Evolutionary conservation across 2,329 filamentous ascomycete species (phyloP).

Genomic region (Fusarium sp.): DNA sequence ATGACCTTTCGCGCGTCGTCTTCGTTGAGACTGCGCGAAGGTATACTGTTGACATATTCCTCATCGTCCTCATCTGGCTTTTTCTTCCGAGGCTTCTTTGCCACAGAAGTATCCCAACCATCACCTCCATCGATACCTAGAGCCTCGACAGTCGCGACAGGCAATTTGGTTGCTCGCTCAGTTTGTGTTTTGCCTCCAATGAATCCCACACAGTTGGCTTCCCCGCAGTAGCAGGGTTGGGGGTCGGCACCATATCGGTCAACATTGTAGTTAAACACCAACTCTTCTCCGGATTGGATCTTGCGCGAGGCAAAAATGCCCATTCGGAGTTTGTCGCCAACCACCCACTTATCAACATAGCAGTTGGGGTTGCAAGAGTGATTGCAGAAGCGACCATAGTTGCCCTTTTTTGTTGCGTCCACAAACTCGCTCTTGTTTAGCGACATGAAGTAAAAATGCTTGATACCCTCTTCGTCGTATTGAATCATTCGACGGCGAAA

Average conservation of each 20-base stretch:
- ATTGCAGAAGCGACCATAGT: conserved; percentile 96
- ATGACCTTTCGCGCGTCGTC: conserved; percentile 91
- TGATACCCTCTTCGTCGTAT: conserved; percentile 96
- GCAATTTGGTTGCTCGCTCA: conserved; percentile 90
- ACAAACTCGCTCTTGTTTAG: conserved; percentile 96
- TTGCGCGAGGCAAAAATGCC: conserved; percentile 92
- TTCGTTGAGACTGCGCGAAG: conserved; percentile 80
- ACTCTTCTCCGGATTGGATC: conserved; percentile 88
- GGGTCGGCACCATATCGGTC: conserved; percentile 97
- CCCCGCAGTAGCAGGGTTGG: conserved; percentile 95
- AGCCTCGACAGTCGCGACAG: conserved; percentile 88
- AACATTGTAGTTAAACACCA: conserved; percentile 99
- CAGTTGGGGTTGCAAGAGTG: conserved; percentile 99
- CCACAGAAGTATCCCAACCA: conserved; percentile 88
- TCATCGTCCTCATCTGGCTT: conserved; percentile 91
- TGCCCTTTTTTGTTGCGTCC: conserved; percentile 95
- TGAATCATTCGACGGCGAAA: conserved; percentile 91
- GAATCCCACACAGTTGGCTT: conserved; percentile 93
- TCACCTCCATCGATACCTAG: conserved; percentile 94
- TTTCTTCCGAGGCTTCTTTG: conserved; percentile 93
- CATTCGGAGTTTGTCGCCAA: conserved; percentile 97
- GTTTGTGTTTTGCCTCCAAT: conserved; percentile 99
- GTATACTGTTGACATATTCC: conserved; percentile 90
- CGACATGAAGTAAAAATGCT: conserved; percentile 99
- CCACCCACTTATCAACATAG: conserved; percentile 99